Base-by-base conservation (phyloP, 441 rosid species). In the Brassica balearica region DNA sequence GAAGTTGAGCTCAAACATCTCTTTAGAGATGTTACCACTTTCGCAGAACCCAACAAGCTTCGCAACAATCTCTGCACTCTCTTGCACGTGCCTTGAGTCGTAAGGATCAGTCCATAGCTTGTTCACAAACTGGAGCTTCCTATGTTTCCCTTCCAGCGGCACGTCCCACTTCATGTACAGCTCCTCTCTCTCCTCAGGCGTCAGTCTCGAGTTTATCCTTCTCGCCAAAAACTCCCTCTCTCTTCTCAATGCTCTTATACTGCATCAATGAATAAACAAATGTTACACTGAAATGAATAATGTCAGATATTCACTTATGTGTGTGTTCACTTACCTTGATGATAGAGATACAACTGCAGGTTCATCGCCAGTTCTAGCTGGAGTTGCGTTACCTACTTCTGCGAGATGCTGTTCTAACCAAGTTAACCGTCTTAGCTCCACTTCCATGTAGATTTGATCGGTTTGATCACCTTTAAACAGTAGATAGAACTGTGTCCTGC, bases 1-100 rank as follows among this genome's bases (percentile, higher is more conserved):
- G 68, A 96, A 92, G 71, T 96, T 96, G 73, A 96, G 95, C 84
- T 96, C 98, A 80, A 96, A 96, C 99, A 96, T 96, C 88, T 92
- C 98, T 83, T 92, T 96, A 10, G 98, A 87, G 82, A 94, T 85
- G 81, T 88, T 91, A 3, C 95, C 98, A 38, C 93, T 85, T 82
- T 89, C 97, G n/a, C 92, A 84, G 83, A 94, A 90, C 61, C 98
- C 98, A 22, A 94, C 98, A 29, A 96, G 94, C 85, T 84, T 96
- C 15, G 98, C 99, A 56, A 96, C 98, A 32, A 92, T 92, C 80
- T 88, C 95, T 34, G 99, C 97, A 82, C 99, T 96, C 83, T 96
- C 97, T 67, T 92, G 86, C 71, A 96, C 79, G 74, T 96, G 93
- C 65, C 77, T 89, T 58, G 95, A 73, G 72, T 96, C 97, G 12